Conservation (phyloP, 768 basidiomycete species). For the Phylloporus scabripes region DNA sequence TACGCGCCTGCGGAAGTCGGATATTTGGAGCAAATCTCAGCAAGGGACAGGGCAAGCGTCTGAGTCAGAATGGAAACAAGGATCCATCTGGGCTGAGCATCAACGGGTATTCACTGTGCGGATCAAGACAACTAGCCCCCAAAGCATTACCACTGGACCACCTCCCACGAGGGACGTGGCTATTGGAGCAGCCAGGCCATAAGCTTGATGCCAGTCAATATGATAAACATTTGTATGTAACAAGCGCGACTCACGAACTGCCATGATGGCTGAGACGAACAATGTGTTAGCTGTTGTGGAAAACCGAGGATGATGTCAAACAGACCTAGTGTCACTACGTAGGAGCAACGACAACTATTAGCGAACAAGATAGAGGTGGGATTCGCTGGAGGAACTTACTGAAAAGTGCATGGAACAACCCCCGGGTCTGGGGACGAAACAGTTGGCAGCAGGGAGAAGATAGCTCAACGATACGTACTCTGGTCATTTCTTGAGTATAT, state of each 20-base stretch:
- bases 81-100: slow-evolving; percentile 37
- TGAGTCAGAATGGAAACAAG: slow-evolving; percentile 45
- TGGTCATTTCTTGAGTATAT: slow-evolving; percentile 50
- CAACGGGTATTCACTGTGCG: background rate
- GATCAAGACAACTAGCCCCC: slow-evolving; percentile 39
- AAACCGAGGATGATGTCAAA: background rate
- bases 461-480: slow-evolving; percentile 30
- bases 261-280: slow-evolving; percentile 45
- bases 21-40: slow-evolving; percentile 55
- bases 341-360: background rate
- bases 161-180: slow-evolving; percentile 51
- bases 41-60: slow-evolving; percentile 48
- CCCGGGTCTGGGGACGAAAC: slow-evolving; percentile 36
- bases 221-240: background rate
- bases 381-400: slow-evolving; percentile 32
- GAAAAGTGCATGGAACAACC: slow-evolving; percentile 48
- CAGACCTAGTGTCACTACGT: slow-evolving; percentile 46
- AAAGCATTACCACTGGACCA: slow-evolving; percentile 52
- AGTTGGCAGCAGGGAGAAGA: background rate
- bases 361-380: slow-evolving; percentile 1
- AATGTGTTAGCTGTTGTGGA: slow-evolving; percentile 1
- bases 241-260: slow-evolving; percentile 47
- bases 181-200: slow-evolving; percentile 51
- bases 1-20: slow-evolving; percentile 59
- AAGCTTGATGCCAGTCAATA: slow-evolving; percentile 35